Evolutionary conservation across 192 early-diverging fungal genomes (phyloP), one percentile per base, ranked within the genome.

Genomic region (Coemansia guatemalensis): DNA sequence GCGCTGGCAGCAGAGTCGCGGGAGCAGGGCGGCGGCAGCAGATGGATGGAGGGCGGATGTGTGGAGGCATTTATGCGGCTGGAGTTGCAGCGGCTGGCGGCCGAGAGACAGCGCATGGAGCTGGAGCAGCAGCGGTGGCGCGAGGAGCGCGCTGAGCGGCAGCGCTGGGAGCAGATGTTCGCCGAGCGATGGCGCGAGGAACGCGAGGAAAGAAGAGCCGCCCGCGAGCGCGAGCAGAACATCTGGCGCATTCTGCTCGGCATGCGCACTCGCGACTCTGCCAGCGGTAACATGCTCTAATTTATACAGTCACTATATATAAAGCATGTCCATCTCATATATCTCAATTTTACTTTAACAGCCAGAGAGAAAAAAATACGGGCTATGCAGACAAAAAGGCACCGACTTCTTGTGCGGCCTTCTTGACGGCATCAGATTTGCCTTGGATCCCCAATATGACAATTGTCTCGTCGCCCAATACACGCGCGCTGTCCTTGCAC

Each of bases 401-500:
- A 11, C 71, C 77, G 2, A 80, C 58, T 0, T 67, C 60, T 58
- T 60, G 65, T 5, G 77, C 77, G 9, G 77, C 65, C 1, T 50
- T 39, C 51, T 57, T 67, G 20, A 74, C 65, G 0, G 64, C 68
- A 1, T 71, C 68, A 5, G 71, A 57, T 17, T 67, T 55, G 33
- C 77, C 71, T 39, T 67, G 52, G 62, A 74, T 56, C 24, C 71
- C 77, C 20, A 80, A 53, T 18, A 74, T 62, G 22, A 80, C 77
- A 18, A 80, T 68, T 0, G 60, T 62, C 22, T 73, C 72, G 33
- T 80, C 77, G 52, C 77, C 77, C 21, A 80, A 56, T 1, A 80
- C 62, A 0, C 77, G 66, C 0, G 77, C 77, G 30, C 77, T 80
- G 17, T 80, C 77, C 60, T 74, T 74, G 72, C 77, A 80, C 35